These are phyloP conservation scores for Hanseniaspora uvarum DNA, from an alignment of 1,139 yeast species.

Conservation along the genomic window DNA sequence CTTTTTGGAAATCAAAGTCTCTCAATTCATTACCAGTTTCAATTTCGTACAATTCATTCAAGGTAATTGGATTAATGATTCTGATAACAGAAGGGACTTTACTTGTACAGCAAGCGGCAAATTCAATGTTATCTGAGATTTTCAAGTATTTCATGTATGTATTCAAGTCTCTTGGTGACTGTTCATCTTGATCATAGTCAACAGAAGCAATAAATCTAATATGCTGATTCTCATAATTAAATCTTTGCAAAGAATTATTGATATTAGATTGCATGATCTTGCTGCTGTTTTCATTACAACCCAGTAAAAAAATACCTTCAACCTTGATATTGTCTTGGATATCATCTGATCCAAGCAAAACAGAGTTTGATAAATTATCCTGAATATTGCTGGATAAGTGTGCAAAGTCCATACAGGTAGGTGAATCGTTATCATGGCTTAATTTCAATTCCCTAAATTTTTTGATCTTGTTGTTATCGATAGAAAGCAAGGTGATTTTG, in stretches of 20 bases:
- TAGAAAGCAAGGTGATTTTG: slow-evolving; percentile 60
- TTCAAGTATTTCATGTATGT: slow-evolving; percentile 53
- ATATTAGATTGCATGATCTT: slow-evolving; percentile 33
- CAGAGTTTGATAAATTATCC: neutral
- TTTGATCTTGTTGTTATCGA: slow-evolving; percentile 45
- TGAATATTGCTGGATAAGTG: neutral
- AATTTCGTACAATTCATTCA: slow-evolving; percentile 45
- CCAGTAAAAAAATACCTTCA: slow-evolving; percentile 49
- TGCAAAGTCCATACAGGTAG: slow-evolving; percentile 51
- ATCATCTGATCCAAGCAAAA: slow-evolving; percentile 5
- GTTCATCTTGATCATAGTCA: slow-evolving; percentile 28
- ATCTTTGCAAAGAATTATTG: slow-evolving; percentile 52
- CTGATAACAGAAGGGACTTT: slow-evolving; percentile 46
- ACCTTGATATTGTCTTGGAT: slow-evolving; percentile 19
- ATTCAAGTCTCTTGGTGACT: slow-evolving; percentile 33
- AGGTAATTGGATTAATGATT: slow-evolving; percentile 47
- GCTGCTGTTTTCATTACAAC: slow-evolving; percentile 56
- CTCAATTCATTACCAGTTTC: slow-evolving; percentile 46
- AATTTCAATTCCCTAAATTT: slow-evolving; percentile 53
- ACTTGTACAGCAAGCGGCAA: slow-evolving; percentile 58
- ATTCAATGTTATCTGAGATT: slow-evolving; percentile 43
- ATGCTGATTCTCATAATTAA: slow-evolving; percentile 49
- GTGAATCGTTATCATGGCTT: slow-evolving; percentile 59
- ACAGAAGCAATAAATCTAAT: slow-evolving; percentile 52
- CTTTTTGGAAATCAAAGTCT: slow-evolving; percentile 37